Evolutionary conservation across 2,329 filamentous ascomycete genomes (phyloP).

Genomic region (Scedosporium aurantiacum): DNA sequence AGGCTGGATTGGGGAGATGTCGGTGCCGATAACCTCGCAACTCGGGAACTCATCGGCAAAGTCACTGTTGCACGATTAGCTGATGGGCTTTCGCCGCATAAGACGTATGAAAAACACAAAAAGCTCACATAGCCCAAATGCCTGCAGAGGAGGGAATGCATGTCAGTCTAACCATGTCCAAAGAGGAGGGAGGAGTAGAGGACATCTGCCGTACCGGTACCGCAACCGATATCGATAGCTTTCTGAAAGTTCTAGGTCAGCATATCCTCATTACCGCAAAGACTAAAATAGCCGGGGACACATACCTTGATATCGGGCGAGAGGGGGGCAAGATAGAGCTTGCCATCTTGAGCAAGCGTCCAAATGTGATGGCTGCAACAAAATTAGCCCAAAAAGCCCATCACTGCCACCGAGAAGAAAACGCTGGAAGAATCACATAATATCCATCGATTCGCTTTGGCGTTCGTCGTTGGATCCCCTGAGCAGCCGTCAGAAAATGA

Average conservation of each 20-base stretch:
- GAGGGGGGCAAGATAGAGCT: slow-evolving; percentile 16
- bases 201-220: slow-evolving; percentile 29
- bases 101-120: not conserved
- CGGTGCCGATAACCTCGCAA: slow-evolving; percentile 36
- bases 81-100: not conserved
- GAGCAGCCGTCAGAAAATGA: no score
- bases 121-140: slow-evolving; percentile 14
- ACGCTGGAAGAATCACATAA: slow-evolving; percentile 8
- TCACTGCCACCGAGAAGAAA: not conserved
- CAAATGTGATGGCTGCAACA: slow-evolving; percentile 11
- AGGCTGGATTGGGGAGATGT: slow-evolving; percentile 46
- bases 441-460: slow-evolving; percentile 11
- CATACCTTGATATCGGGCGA: not conserved
- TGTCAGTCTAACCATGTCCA: not conserved
- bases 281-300: slow-evolving; percentile 9
- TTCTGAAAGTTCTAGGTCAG: slow-evolving; percentile 5
- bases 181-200: not conserved
- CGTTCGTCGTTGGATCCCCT: slow-evolving; percentile 10
- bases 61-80: slow-evolving; percentile 31
- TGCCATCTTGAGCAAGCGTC: slow-evolving; percentile 10
- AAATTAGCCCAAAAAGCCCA: not conserved
- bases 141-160: not conserved
- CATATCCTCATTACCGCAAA: not conserved
- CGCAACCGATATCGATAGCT: slow-evolving; percentile 39
- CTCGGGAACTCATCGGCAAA: slow-evolving; percentile 22